phyloP scores from a whole-genome alignment of 2,329 filamentous ascomycete genomes.

The Diplodia corticola region DNA sequence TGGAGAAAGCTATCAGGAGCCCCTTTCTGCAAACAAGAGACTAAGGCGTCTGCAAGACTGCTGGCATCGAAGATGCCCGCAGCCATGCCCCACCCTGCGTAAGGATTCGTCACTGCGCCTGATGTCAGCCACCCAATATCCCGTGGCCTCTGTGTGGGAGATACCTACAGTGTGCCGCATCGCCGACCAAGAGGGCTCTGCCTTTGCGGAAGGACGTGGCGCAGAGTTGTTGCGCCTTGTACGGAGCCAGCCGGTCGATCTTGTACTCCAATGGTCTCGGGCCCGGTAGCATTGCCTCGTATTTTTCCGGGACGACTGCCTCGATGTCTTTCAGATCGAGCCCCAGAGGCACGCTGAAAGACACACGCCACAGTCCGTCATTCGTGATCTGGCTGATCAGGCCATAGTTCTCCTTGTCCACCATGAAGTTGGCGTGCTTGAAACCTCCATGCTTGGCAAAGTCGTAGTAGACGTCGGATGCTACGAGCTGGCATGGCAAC shows the following conservation, averaged over 20 bases:
- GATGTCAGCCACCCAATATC: background rate
- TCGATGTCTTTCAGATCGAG: conserved; percentile 30
- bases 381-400: conserved; percentile 36
- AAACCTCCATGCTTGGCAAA: conserved; percentile 42
- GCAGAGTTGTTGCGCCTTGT: conserved; percentile 45
- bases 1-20: conserved; percentile 34
- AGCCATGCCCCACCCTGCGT: conserved; percentile 39
- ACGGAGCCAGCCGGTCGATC: conserved; percentile 40
- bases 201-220: conserved; percentile 36
- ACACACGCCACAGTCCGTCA: conserved; percentile 44
- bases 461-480: conserved; percentile 41
- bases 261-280: conserved; percentile 31
- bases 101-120: conserved; percentile 38
- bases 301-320: conserved; percentile 31
- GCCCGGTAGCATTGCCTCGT: conserved; percentile 35
- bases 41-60: conserved; percentile 33
- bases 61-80: conserved; percentile 39
- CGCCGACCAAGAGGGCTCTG: conserved; percentile 40
- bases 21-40: conserved; percentile 29
- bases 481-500: conserved; percentile 40
- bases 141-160: background rate
- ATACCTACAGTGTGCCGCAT: conserved; percentile 42
- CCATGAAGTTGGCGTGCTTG: conserved; percentile 41
- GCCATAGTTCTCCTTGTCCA: conserved; percentile 41
- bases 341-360: conserved; percentile 39